Conservation (phyloP, 345 rosid genomes). For the Hibiscus tridactylites region DNA sequence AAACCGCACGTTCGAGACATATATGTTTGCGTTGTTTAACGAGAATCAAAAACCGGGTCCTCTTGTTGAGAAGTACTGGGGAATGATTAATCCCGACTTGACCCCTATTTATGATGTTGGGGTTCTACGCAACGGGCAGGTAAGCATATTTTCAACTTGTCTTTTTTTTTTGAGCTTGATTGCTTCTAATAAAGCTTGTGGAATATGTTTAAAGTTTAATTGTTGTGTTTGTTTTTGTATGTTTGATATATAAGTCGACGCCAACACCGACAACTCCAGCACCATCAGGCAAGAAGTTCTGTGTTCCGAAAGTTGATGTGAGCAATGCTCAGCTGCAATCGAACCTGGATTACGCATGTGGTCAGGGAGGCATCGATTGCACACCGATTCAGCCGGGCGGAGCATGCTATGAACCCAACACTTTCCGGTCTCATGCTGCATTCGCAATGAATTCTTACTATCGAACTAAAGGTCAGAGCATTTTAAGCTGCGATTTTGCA, state of each 20-base stretch:
- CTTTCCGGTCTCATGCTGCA: constrained; percentile 43
- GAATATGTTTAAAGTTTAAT: background rate
- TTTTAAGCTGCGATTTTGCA: constrained; percentile 40
- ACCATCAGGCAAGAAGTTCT: constrained; percentile 36
- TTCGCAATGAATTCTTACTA: constrained; percentile 69
- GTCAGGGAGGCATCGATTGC: constrained; percentile 66
- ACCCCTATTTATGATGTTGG: constrained; percentile 59
- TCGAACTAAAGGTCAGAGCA: constrained; percentile 34
- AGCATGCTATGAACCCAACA: constrained; percentile 48
- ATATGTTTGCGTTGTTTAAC: constrained; percentile 65
- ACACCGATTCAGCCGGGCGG: constrained; percentile 69
- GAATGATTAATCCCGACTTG: constrained; percentile 65
- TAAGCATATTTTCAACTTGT: background rate
- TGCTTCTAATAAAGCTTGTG: background rate
- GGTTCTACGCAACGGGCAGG: constrained; percentile 34
- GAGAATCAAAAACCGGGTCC: constrained; percentile 79
- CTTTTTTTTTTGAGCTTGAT: background rate
- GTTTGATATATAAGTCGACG: background rate
- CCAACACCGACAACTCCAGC: constrained; percentile 1
- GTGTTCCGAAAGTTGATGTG: constrained; percentile 40
- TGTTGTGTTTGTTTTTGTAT: background rate
- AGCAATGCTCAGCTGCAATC: constrained; percentile 42
- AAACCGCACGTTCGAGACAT: constrained; percentile 49
- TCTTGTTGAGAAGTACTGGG: constrained; percentile 64
- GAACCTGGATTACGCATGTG: constrained; percentile 59